Base-by-base conservation (phyloP, 129 eudicot species). In the Erigeron canadensis region DNA sequence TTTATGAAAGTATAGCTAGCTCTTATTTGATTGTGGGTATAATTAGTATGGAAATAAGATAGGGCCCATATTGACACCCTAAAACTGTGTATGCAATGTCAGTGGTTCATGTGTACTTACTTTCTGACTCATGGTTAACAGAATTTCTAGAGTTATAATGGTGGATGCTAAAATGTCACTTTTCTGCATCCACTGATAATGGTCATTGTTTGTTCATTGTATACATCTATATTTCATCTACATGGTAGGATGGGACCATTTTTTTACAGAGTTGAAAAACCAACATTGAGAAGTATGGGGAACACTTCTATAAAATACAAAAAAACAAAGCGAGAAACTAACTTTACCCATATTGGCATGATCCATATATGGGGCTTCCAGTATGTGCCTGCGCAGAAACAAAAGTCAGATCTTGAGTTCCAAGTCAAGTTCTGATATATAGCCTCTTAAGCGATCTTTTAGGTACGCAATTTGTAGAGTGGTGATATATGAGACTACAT, bases 31-130 rank as follows among this genome's bases (percentile, higher is more conserved):
- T 45, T 50, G n/a, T 6, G 9, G 39, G 34, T 50, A 5, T 48
- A 8, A 8, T 16, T 13, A 10, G 18, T 17, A 38, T 60, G 37
- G 37, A 72, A 41, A 16, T 34, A 13, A 39, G 38, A 64, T 39
- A 37, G 78, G 78, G 51, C 78, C 63, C 71, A 66, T 17, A 55
- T 75, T 66, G 79, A 75, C 66, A 21, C 73, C 73, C 53, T 63
- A n/a, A 19, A 63, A 17, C 28, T 60, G 18, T 60, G 44, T 60
- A 34, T 34, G 65, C 75, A 70, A 39, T 40, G 18, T 70, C 40
- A 18, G 13, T 70, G 65, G 65, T 39, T 64, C 75, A 70, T 54
- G 17, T 70, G 53, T 70, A 39, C 47, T 70, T 70, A 39, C 47
- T 70, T 54, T 54, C 37, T 38, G 48, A 70, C 40, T 70, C 16